phyloP scores from a whole-genome alignment of 2,329 filamentous ascomycete species.

The Ophiostoma quercus region DNA sequence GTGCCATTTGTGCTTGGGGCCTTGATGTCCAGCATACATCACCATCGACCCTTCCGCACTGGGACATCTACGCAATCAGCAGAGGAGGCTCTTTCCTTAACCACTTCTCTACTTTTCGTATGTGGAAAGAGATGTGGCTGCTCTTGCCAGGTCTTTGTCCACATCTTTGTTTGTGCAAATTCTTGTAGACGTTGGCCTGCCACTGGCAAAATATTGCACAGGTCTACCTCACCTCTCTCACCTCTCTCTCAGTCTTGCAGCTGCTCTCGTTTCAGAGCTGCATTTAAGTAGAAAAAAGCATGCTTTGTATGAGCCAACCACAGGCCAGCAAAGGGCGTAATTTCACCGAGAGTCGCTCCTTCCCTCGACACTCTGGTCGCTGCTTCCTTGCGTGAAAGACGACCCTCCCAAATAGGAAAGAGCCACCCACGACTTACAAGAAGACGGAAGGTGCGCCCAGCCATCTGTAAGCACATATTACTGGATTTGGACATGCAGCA shows the following conservation, averaged over 20 bases:
- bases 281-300: too few relatives aligned
- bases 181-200: not conserved
- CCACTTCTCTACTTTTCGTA: not conserved
- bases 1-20: not conserved
- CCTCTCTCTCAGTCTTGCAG: too few relatives aligned
- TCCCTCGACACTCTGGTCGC: not conserved
- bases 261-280: too few relatives aligned
- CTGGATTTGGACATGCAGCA: too few relatives aligned
- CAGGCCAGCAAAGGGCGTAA: too few relatives aligned
- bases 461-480: not conserved
- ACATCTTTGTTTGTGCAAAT: not conserved
- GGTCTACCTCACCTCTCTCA: too few relatives aligned
- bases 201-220: not conserved
- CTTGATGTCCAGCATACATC: not conserved
- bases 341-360: not conserved
- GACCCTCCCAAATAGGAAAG: not conserved
- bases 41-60: not conserved
- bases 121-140: not conserved
- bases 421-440: constrained; percentile 2
- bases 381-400: not conserved
- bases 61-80: not conserved
- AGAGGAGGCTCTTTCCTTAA: not conserved
- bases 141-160: not conserved
- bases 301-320: too few relatives aligned
- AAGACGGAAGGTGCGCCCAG: not conserved